phyloP scores from a whole-genome alignment of 768 basidiomycete genomes.

The Rhizopogon vulgaris region DNA sequence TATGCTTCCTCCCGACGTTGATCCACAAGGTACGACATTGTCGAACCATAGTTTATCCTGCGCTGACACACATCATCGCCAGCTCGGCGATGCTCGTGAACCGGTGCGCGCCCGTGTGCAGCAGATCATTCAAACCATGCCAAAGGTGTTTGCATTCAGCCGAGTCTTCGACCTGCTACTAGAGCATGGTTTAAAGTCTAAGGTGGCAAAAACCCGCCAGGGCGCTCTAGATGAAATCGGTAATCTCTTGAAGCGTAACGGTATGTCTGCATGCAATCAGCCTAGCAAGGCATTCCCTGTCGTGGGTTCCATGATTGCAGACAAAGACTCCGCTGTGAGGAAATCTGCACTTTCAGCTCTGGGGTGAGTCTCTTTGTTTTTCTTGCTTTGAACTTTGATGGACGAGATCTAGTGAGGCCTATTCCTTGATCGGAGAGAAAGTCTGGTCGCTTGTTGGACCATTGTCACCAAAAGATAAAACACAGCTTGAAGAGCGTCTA shows the following conservation, averaged over 20 bases:
- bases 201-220: conserved; percentile 88
- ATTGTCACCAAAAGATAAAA: conserved; percentile 81
- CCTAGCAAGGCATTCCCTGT: conserved; percentile 73
- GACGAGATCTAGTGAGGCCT: conserved; percentile 57
- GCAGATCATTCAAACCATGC: conserved; percentile 76
- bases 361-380: conserved; percentile 44
- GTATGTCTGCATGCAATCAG: conserved; percentile 70
- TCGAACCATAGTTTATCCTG: not conserved
- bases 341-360: conserved; percentile 80
- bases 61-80: conserved; percentile 4
- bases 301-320: conserved; percentile 75
- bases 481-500: conserved; percentile 85
- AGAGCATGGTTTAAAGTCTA: conserved; percentile 84
- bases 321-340: conserved; percentile 84
- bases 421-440: conserved; percentile 77
- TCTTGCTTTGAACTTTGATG: conserved; percentile 2
- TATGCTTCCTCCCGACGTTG: conserved; percentile 84
- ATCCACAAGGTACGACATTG: conserved; percentile 67
- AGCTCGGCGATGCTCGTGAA: conserved; percentile 94
- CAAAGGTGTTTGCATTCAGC: conserved; percentile 90
- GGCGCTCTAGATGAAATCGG: conserved; percentile 81
- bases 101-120: conserved; percentile 74
- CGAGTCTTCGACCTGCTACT: conserved; percentile 84
- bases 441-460: conserved; percentile 75
- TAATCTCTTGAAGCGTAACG: conserved; percentile 71